Conservation (phyloP, 345 rosid genomes). For the Populus tremula region DNA sequence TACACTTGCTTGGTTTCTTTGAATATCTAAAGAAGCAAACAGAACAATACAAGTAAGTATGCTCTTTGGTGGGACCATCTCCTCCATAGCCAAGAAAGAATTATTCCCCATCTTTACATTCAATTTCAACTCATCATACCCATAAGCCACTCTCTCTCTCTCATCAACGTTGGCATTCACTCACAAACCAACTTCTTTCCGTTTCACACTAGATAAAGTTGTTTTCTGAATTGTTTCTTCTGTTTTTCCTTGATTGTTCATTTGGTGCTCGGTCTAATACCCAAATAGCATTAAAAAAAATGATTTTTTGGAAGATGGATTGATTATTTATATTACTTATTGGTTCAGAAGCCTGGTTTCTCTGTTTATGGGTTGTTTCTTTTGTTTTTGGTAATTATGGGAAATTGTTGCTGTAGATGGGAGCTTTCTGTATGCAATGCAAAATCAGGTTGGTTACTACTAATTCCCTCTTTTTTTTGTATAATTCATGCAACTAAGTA, state of each 20-base stretch:
- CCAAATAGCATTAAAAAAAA: constrained; percentile 9
- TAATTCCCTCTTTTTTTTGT: neutral
- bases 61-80: constrained; percentile 40
- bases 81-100: constrained; percentile 56
- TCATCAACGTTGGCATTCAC: constrained; percentile 10
- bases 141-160: constrained; percentile 27
- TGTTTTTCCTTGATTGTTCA: constrained; percentile 19
- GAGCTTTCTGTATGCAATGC: constrained; percentile 74
- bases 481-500: neutral
- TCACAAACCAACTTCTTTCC: constrained; percentile 18
- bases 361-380: constrained; percentile 1
- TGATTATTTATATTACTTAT: constrained; percentile 2
- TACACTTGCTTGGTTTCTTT: neutral
- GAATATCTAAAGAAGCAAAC: constrained; percentile 6
- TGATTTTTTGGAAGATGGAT: constrained; percentile 18
- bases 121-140: constrained; percentile 46
- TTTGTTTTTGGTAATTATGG: constrained; percentile 46
- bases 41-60: neutral
- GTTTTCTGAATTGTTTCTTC: constrained; percentile 4
- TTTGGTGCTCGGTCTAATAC: constrained; percentile 7
- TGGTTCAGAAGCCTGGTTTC: constrained; percentile 14
- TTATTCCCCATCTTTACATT: constrained; percentile 42
- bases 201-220: constrained; percentile 7
- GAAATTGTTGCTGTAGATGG: constrained; percentile 77
- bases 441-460: constrained; percentile 65